Conservation (phyloP, 768 basidiomycete species). For the Boletus bicolor region DNA sequence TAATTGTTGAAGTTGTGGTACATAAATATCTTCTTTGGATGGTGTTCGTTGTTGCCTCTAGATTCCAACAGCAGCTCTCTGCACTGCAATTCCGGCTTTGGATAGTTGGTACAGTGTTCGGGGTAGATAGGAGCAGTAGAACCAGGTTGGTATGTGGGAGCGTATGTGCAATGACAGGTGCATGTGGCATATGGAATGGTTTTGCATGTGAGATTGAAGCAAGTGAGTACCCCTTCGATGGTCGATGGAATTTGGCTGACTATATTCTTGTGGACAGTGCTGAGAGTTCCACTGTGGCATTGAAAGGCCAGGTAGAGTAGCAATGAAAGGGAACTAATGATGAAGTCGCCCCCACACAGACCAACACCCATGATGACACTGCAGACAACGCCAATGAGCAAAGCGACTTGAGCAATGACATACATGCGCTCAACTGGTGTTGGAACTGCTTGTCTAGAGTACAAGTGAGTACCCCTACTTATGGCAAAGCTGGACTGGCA, state of each 20-base stretch:
- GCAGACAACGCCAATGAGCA: background rate
- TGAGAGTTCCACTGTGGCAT: background rate
- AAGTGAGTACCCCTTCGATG: background rate
- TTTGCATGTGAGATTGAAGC: background rate
- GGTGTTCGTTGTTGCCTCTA: background rate
- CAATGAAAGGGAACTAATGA: constrained; percentile 13
- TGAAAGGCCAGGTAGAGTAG: constrained; percentile 3
- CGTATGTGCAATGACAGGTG: constrained; percentile 5
- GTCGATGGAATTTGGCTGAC: background rate
- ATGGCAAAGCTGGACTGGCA: too few relatives aligned
- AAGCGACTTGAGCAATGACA: background rate
- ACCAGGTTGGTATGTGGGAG: background rate
- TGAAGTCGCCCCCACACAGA: constrained; percentile 9
- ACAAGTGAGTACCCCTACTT: background rate
- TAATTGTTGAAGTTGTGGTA: constrained; percentile 16
- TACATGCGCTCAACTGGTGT: constrained; percentile 1
- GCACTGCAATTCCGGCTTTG: background rate
- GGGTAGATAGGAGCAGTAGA: background rate
- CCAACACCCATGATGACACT: constrained; percentile 17
- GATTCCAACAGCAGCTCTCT: background rate
- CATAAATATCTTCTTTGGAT: background rate
- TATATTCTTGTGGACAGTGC: background rate
- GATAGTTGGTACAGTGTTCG: background rate
- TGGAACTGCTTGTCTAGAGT: background rate
- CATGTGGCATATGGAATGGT: background rate